Evolutionary conservation across 1,284 basidiomycete genomes (phyloP).

Genomic region (Austroboletus novae-zelandiae): DNA sequence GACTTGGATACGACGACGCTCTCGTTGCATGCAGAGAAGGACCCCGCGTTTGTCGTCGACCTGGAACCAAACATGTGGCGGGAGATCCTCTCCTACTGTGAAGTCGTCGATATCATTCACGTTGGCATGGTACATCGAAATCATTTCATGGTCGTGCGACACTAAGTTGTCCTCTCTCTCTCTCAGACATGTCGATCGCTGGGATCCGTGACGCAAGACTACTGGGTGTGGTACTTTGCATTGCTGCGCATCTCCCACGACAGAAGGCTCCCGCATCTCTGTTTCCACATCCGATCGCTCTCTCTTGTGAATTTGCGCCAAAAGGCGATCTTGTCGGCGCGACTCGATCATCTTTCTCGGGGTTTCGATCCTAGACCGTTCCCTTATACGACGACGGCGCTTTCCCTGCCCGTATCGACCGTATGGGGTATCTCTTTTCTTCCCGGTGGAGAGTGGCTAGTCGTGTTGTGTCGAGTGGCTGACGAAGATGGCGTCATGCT

Average conservation of each 20-base stretch:
- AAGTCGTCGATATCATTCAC: slow-evolving; percentile 9
- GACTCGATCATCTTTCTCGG: slow-evolving; percentile 10
- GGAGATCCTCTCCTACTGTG: slow-evolving; percentile 15
- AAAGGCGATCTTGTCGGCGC: slow-evolving; percentile 5
- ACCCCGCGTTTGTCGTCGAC: not conserved
- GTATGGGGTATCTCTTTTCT: slow-evolving; percentile 13
- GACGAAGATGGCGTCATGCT: slow-evolving; percentile 6
- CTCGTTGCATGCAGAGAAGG: not conserved
- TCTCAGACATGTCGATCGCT: slow-evolving; percentile 3
- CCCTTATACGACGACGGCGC: not conserved
- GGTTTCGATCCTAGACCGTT: not conserved
- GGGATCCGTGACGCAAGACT: slow-evolving; percentile 1
- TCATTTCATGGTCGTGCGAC: not conserved
- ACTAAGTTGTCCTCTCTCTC: not conserved
- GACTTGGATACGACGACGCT: not conserved
- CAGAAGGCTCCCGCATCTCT: slow-evolving; percentile 5
- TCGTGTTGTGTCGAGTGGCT: slow-evolving; percentile 4
- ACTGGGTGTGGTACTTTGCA: slow-evolving; percentile 10
- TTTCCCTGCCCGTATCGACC: slow-evolving; percentile 1
- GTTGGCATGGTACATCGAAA: slow-evolving; percentile 10
- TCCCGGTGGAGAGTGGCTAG: slow-evolving; percentile 14
- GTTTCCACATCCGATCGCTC: not conserved
- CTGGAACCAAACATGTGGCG: slow-evolving; percentile 9
- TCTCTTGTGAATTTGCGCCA: slow-evolving; percentile 1
- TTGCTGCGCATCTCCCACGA: slow-evolving; percentile 7